Evolutionary conservation across 768 basidiomycete species (phyloP), one percentile per base, ranked within the genome.

Genomic region (Cubamyces sp.): DNA sequence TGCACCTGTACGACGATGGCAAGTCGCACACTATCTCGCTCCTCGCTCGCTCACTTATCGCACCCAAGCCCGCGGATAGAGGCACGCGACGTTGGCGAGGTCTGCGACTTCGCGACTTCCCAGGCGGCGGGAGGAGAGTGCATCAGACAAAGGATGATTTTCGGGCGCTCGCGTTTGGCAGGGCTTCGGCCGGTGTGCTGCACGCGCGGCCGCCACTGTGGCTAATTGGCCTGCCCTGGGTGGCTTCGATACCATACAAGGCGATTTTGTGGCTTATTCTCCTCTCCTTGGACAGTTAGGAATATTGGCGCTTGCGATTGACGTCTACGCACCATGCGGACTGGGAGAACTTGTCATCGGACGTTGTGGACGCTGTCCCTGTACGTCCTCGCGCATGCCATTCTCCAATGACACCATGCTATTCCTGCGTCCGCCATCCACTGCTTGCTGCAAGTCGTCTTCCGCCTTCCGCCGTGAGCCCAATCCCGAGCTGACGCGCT

Each of bases 241-340:
- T 23, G 39, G 18, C 34, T 12, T 18, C n/a, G 39, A 14, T 40
- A 11, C 51, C 34, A 15, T 5, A 53, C 21, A 18, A 3, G 51
- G 51, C 19, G 37, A 23, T 53, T 39, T 53, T 53, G 51, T 53
- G 51, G 51, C 51, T 53, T 23, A 53, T 53, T 53, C n/a, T 41
- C 51, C 18, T 12, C 9, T 18, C 12, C 28, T 34, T 51, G 26
- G 28, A 30, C 30, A 2, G 28, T 37, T 15, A 8, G n/a, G n/a
- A n/a, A n/a, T n/a, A n/a, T 30, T 51, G 49, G 9, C 49, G 30
- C 18, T 19, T 19, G 19, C 28, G 25, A 9, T 21, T 46, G 19
- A 21, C 45, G 11, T 5, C 34, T 7, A 6, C 11, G 34, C 34
- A 11, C 34, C 34, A 34, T 34, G 34, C 34, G 34, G 34, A 34